Evolutionary conservation across 495 filamentous ascomycete species (phyloP).

Genomic region (Venustampulla echinocandica): DNA sequence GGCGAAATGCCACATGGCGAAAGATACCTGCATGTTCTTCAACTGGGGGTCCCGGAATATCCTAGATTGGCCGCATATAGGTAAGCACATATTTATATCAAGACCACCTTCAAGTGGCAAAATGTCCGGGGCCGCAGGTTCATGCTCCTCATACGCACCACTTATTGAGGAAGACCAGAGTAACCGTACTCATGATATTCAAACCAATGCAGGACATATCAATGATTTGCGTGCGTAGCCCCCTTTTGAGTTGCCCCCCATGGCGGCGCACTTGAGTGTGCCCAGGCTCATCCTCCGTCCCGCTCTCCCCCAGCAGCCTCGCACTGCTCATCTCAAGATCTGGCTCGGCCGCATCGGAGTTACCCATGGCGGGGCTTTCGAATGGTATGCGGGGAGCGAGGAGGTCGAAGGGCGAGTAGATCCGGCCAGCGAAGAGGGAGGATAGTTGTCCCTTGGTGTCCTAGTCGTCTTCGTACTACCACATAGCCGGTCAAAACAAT

Average conservation of each 20-base stretch:
- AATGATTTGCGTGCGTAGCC: slow-evolving; percentile 1
- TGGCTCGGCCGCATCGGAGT: background rate
- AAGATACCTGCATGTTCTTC: slow-evolving; percentile 21
- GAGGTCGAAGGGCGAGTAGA: background rate
- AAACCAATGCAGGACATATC: slow-evolving; percentile 17
- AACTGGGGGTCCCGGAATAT: slow-evolving; percentile 23
- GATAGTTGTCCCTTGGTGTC: no score
- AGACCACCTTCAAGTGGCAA: no score
- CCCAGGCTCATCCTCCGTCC: background rate
- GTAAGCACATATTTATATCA: no score
- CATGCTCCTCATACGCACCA: slow-evolving; percentile 10
- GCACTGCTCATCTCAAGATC: slow-evolving; percentile 18
- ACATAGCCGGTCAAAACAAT: no score
- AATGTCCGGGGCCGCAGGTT: no score
- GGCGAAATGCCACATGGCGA: slow-evolving; percentile 34
- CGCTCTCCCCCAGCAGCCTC: slow-evolving; percentile 4
- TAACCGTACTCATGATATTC: slow-evolving; percentile 22
- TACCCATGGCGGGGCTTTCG: slow-evolving; percentile 1
- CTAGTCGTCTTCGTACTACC: no score
- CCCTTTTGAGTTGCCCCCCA: background rate
- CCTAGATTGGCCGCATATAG: slow-evolving; percentile 6
- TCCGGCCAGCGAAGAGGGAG: no score
- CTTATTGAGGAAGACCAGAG: slow-evolving; percentile 22
- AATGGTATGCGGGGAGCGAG: background rate
- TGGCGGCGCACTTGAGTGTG: background rate